Base-by-base conservation (phyloP, 352 stramenopile genomes). In the Pythium brachiatum region DNA sequence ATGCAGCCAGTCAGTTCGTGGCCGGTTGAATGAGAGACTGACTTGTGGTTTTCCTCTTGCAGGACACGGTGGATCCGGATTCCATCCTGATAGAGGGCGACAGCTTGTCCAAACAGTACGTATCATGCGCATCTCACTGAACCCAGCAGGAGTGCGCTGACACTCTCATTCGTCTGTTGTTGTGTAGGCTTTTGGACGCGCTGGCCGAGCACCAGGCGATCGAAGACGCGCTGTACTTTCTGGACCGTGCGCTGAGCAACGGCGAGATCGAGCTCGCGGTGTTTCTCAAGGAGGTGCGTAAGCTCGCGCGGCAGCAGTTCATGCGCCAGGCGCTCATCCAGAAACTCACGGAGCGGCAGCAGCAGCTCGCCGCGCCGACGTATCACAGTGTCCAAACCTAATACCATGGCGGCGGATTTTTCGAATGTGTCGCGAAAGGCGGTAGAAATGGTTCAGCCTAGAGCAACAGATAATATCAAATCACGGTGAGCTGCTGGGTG, bases 221-320 rank as follows among this genome's bases (percentile, higher is more conserved):
- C 39, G 89, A 97, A 57, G 90, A 97, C 55, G 86, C 86, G 23
- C 80, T 97, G 29, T 97, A 97, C 73, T 96, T 96, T 57, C 78
- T 97, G 81, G 90, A 97, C 57, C 83, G 86, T 16, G 89, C 85
- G 5, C 62, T 97, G 50, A 87, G 84, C 69, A 96, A 96, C 46
- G 86, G 84, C 26, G 81, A 92, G 57, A 93, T 97, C n/a, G 78
- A 90, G 41, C 70, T 96, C 9, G 73, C 73, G 13, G 61, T 79
- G 8, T 97, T 96, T 60, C 53, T 97, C 5, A 96, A 96, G 59
- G 88, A 97, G 64, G 84, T 97, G 56, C 82, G 90, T 16, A 95
- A 95, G 68, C 73, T 97, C 48, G 68, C 89, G 29, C 78, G 89
- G 29, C 93, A 95, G 74, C 90, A 97, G 73, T 97, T 97, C 64